Conservation (phyloP, 768 basidiomycete genomes). For the Cubamyces lactineus region DNA sequence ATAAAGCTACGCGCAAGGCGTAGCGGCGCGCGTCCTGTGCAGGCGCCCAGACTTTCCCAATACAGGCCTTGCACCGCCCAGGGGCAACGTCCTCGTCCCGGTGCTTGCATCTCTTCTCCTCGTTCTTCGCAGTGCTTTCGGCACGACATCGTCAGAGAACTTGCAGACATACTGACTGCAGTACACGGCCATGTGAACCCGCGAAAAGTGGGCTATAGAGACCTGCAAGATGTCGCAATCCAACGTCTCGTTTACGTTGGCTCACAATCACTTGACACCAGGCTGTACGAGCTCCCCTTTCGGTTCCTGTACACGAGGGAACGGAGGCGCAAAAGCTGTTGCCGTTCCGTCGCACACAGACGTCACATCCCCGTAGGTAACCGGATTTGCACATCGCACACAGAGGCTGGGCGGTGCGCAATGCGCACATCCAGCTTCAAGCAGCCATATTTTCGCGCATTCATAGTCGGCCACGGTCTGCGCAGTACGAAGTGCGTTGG, state of each 20-base stretch:
- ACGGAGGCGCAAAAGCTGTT: conserved; percentile 6
- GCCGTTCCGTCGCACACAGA: neutral
- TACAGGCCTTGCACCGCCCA: conserved; percentile 11
- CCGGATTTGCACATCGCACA: neutral
- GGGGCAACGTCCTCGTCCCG: too few species aligned
- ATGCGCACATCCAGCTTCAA: neutral
- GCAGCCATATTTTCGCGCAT: too few species aligned
- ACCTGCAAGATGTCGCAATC: neutral
- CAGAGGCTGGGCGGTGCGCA: neutral
- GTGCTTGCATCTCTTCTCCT: neutral
- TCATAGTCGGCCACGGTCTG: too few species aligned
- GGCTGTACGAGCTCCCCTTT: neutral
- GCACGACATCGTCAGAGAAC: too few species aligned
- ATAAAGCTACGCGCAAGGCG: conserved; percentile 11
- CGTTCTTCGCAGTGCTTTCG: too few species aligned
- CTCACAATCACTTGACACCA: neutral
- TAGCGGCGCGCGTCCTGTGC: conserved; percentile 2
- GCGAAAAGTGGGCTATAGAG: too few species aligned
- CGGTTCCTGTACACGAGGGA: conserved; percentile 7
- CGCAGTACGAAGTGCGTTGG: too few species aligned
- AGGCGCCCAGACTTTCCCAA: conserved; percentile 2
- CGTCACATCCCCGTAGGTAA: too few species aligned
- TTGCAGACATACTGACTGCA: too few species aligned
- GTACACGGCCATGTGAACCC: too few species aligned
- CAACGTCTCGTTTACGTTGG: neutral